phyloP scores from a whole-genome alignment of 768 basidiomycete genomes.

The Macrocybe gigantea region DNA sequence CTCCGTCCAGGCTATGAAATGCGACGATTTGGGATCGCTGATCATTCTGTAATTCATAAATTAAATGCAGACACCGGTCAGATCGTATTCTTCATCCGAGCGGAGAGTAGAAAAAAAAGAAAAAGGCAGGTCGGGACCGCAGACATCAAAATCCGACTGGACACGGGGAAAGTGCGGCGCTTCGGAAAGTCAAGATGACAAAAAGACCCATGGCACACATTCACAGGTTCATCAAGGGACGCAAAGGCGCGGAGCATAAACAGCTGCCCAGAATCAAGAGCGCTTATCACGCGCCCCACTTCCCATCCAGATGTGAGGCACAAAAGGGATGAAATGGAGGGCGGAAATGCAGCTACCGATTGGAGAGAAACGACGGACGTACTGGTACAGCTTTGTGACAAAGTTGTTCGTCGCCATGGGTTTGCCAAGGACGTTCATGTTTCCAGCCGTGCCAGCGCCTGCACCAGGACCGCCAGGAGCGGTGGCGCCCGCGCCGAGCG shows the following conservation, averaged over 20 bases:
- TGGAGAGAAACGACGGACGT: conserved; percentile 22
- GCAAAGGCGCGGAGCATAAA: not conserved
- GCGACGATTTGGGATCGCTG: conserved; percentile 71
- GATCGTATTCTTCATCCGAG: not conserved
- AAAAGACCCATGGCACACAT: not conserved
- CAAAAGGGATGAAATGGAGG: not conserved
- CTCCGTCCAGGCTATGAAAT: conserved; percentile 81
- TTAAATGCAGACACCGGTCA: conserved; percentile 1
- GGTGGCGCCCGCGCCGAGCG: conserved; percentile 18
- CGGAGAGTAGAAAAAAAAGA: not conserved
- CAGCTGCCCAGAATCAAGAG: not conserved
- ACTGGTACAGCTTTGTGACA: conserved; percentile 86
- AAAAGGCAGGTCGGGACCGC: not conserved
- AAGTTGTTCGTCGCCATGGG: conserved; percentile 75
- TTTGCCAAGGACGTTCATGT: conserved; percentile 60
- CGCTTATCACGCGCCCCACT: not conserved
- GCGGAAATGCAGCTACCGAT: not conserved
- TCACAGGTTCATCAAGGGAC: conserved; percentile 5
- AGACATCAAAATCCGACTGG: not conserved
- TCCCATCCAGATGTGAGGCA: not conserved
- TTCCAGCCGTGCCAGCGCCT: conserved; percentile 21
- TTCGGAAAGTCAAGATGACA: not conserved
- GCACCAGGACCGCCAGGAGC: conserved; percentile 18
- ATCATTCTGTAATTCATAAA: conserved; percentile 58
- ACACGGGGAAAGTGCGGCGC: conserved; percentile 1